Evolutionary conservation across 2,329 filamentous ascomycete genomes (phyloP), one percentile per base, ranked within the genome.

Genomic region (Cryphonectria japonica): DNA sequence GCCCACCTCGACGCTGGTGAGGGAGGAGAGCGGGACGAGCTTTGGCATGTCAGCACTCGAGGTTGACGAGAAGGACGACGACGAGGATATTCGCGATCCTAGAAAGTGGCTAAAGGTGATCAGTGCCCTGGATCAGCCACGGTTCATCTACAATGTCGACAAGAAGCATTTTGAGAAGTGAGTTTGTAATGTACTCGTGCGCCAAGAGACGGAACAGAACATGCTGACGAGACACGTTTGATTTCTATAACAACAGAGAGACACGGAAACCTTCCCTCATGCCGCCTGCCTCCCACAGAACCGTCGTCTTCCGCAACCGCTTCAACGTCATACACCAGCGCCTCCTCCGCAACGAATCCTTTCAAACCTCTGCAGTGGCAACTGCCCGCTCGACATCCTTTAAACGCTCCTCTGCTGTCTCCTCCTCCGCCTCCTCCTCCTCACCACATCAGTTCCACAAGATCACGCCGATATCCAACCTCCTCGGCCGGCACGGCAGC

Each of bases 321-420:
- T 98, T 97, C 80, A 92, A 97, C 76, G 88, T 98, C 69, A 92
- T 98, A 66, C 93, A 98, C 79, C 95, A 98, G 80, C 91, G 96
- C 26, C 88, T 98, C 26, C 87, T 98, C 57, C 91, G 96, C 65
- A 98, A 98, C 78, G 94, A 98, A 80, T 91, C 93, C 29, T 99
- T 99, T 76, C 95, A 98, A 79, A 90, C 90, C 29, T 94, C 94
- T 0, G 86, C 92, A 29, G 90, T 97, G 69, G 88, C 91, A 9
- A 86, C 87, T 1, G 86, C 87, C 19, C 86, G 86, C 66, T 81
- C 82, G n/a, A 83, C 85, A 32, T 84, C 86, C 1, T 81, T 91
- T 1, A 86, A 85, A 73, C 85, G 87, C 57, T 89, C 89, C 9
- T n/a, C 46, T 11, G 22, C 46, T 19, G 22, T 22, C 19, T 50